These are phyloP conservation scores for Russula brevipes DNA, from an alignment of 768 basidiomycete genomes.

Conservation along the genomic window DNA sequence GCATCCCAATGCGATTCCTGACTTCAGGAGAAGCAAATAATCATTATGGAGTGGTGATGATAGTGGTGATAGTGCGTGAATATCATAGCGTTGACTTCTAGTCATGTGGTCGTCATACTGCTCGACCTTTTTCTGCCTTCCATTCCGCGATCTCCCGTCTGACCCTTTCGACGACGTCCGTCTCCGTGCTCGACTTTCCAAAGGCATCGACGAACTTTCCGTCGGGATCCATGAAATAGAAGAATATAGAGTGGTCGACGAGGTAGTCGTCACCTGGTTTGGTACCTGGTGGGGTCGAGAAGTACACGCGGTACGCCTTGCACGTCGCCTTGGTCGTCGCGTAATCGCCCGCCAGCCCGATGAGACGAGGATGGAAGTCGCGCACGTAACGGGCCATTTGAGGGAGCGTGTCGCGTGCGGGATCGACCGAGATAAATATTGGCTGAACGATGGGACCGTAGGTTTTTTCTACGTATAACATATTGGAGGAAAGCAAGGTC, in stretches of 20 bases:
- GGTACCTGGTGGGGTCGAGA: constrained; percentile 88
- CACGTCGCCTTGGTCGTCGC: constrained; percentile 79
- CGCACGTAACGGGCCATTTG: constrained; percentile 59
- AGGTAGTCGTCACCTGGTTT: constrained; percentile 91
- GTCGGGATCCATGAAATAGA: constrained; percentile 95
- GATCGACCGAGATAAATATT: constrained; percentile 95
- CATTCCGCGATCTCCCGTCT: constrained; percentile 45
- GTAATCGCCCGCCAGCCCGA: constrained; percentile 88
- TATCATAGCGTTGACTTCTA: not conserved
- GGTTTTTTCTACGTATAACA: constrained; percentile 49
- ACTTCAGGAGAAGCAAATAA: not conserved
- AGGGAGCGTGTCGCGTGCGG: constrained; percentile 72
- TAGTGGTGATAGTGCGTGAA: not conserved
- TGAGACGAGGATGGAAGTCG: constrained; percentile 89
- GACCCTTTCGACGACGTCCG: constrained; percentile 63
- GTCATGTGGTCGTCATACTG: constrained; percentile 28
- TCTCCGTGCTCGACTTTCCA: constrained; percentile 70
- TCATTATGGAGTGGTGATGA: constrained; percentile 9
- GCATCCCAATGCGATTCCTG: not conserved
- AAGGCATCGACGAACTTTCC: constrained; percentile 96
- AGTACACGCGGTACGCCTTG: constrained; percentile 96
- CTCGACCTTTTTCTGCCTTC: constrained; percentile 36
- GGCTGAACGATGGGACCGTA: constrained; percentile 75
- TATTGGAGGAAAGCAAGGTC: not conserved
- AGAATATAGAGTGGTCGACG: constrained; percentile 94